Evolutionary conservation across 345 rosid species (phyloP), one percentile per base, ranked within the genome.

Genomic region (Populus simonii): DNA sequence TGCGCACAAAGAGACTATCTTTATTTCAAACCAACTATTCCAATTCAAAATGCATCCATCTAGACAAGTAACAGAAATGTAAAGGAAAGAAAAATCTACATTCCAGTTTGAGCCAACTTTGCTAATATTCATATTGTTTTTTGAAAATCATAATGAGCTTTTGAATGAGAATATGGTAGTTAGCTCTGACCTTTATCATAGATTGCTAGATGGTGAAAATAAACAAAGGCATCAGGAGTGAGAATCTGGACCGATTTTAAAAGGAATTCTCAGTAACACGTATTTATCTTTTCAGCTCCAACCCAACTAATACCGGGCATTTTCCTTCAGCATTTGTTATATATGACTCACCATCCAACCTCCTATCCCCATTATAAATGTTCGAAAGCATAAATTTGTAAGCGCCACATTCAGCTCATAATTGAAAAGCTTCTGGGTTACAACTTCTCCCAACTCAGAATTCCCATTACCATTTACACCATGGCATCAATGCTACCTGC

Each of bases 401-500:
- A 43, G 90, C 85, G 71, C 90, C 88, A 74, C 84, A 89, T 68
- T 81, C 79, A 91, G 90, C 51, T 90, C 92, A 68, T 74, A 82
- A 78, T 83, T 75, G 35, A 85, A 73, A 69, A 91, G 87, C 70
- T 85, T 89, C 80, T 71, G 86, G 33, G 91, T 91, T 72, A 87
- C 88, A 73, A 89, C 77, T 85, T 90, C 88, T 45, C 94, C 98
- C 89, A 91, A 75, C 72, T 84, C 80, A 41, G 88, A 69, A 62
- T 91, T 80, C 76, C 90, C 89, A 78, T 86, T 86, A 78, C 68
- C 45, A 55, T 90, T 38, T 86, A 73, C 96, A 95, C 82, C 97
- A 93, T n/a, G 92, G 88, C 81, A 95, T 79, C 36, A 95, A 61
- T 36, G 97, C 97, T 79, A 92, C 96, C 89, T 91, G 93, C 23